Evolutionary conservation across 2,329 filamentous ascomycete species (phyloP).

Genomic region (Botryotinia narcissicola): DNA sequence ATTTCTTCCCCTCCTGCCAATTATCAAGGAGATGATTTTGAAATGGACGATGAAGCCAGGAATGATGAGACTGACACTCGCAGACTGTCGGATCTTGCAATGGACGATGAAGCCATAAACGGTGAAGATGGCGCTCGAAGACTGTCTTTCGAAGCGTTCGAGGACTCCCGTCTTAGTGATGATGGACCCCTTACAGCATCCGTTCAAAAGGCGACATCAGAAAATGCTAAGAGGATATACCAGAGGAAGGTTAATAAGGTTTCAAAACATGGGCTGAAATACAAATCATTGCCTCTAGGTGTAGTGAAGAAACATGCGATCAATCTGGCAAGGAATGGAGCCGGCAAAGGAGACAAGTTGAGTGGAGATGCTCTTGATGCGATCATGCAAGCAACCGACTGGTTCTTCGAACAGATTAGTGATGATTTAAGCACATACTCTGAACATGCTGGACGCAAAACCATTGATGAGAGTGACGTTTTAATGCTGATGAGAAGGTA

Average conservation of each 20-base stretch:
- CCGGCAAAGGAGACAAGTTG: conserved; percentile 65
- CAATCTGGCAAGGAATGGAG: conserved; percentile 66
- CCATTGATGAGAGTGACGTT: conserved; percentile 82
- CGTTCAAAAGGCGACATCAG: neutral
- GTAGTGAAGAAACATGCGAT: conserved; percentile 74
- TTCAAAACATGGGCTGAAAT: conserved; percentile 71
- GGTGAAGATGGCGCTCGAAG: neutral
- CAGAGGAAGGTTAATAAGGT: conserved; percentile 51
- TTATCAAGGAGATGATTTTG: neutral
- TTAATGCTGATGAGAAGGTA: conserved; percentile 81
- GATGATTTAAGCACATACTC: conserved; percentile 80
- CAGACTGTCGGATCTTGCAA: neutral
- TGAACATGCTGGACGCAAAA: conserved; percentile 76
- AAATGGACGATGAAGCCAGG: conserved; percentile 1
- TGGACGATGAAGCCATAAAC: conserved; percentile 10
- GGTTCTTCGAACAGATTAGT: conserved; percentile 86
- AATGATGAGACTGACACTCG: neutral
- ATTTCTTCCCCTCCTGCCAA: neutral
- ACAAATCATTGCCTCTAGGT: conserved; percentile 68
- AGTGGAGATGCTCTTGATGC: conserved; percentile 70
- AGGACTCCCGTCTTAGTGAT: neutral
- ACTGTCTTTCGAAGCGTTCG: neutral
- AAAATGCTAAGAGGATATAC: neutral
- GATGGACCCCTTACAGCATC: neutral
- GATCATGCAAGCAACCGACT: conserved; percentile 78